These are phyloP conservation scores for Phytophthora palmivora DNA, from an alignment of 352 stramenopile genomes.

Conservation along the genomic window DNA sequence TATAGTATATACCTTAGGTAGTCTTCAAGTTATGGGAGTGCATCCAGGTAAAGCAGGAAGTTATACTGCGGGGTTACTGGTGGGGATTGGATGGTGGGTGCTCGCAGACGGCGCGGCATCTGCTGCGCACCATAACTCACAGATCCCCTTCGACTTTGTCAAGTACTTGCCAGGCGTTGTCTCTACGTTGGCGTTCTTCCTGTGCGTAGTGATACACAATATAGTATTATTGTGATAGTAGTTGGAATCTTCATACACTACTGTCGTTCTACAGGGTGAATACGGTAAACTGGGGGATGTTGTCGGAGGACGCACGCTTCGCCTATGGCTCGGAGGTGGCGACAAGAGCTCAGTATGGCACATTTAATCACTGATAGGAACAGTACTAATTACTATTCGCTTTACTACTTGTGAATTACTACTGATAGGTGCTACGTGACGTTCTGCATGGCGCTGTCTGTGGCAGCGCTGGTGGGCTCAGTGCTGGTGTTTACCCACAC, in stretches of 20 bases:
- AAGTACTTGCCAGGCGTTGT: constrained; percentile 65
- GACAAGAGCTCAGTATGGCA: constrained; percentile 44
- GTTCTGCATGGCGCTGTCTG: constrained; percentile 55
- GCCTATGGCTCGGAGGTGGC: constrained; percentile 57
- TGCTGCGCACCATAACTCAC: constrained; percentile 48
- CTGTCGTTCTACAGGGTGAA: constrained; percentile 45
- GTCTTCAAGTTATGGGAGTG: constrained; percentile 30
- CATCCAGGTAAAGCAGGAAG: constrained; percentile 50
- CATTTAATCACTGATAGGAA: neutral
- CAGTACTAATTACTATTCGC: constrained; percentile 6
- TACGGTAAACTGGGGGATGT: constrained; percentile 72
- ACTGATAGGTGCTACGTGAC: constrained; percentile 51
- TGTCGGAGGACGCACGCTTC: constrained; percentile 52
- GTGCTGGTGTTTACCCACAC: constrained; percentile 68
- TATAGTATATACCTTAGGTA: constrained; percentile 2
- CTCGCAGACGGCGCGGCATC: constrained; percentile 60
- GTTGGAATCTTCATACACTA: neutral
- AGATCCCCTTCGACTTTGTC: constrained; percentile 68
- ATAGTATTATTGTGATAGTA: constrained; percentile 9
- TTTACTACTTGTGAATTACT: neutral
- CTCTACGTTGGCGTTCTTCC: constrained; percentile 65
- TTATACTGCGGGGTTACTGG: constrained; percentile 55
- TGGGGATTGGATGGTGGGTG: constrained; percentile 68
- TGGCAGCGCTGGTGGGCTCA: constrained; percentile 47
- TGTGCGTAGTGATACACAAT: constrained; percentile 34